These are phyloP conservation scores for Tuber melanosporum DNA, from an alignment of 495 filamentous ascomycete species.

Conservation along the genomic window DNA sequence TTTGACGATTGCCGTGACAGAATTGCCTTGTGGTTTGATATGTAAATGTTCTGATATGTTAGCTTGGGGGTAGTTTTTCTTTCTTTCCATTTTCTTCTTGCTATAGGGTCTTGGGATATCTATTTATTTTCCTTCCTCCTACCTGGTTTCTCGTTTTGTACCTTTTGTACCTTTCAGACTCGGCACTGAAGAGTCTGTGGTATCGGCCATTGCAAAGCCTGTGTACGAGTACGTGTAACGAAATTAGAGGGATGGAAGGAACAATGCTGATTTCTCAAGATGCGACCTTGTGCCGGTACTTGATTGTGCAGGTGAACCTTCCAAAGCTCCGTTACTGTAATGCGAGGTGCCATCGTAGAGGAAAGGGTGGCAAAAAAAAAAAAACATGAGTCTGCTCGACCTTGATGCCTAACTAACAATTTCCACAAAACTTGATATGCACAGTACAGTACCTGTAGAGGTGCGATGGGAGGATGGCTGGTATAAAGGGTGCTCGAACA, in stretches of 20 bases:
- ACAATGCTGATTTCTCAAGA: not conserved
- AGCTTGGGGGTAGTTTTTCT: not conserved
- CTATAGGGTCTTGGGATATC: not conserved
- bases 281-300: not conserved
- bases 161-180: not conserved
- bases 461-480: not conserved
- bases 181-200: not conserved
- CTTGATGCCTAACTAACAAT: not conserved
- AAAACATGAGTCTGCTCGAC: not conserved
- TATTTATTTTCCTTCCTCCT: not conserved
- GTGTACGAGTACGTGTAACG: not conserved
- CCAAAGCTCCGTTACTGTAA: not conserved
- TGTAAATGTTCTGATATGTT: conserved; percentile 1
- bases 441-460: not conserved
- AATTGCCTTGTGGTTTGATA: not conserved
- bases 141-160: not conserved
- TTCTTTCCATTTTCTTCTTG: not conserved
- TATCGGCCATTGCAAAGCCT: not conserved
- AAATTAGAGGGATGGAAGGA: not conserved
- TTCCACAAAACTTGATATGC: not conserved
- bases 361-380: not conserved
- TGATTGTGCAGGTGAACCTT: not conserved
- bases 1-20: not conserved
- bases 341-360: not conserved
- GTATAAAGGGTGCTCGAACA: not conserved